Percentiles rank a stretch among this genome's conserved stretches.
phyloP scores from a whole-genome alignment of 1,284 basidiomycete species.

The Irpex lacteus region DNA sequence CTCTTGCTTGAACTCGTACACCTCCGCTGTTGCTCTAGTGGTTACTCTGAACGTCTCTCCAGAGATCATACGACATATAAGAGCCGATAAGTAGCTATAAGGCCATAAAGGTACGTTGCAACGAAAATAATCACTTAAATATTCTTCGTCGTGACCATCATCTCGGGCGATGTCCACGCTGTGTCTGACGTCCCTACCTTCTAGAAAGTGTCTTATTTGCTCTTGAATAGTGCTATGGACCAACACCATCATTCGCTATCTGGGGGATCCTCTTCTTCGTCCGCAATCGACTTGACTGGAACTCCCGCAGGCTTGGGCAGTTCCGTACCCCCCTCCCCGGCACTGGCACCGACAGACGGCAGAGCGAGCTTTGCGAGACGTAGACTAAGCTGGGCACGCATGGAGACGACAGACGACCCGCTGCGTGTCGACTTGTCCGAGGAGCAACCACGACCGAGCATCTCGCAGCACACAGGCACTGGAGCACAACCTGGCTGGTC shows the following conservation, averaged over 20 bases:
- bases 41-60: too few species aligned
- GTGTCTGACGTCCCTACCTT: not conserved
- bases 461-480: constrained; percentile 11
- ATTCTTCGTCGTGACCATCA: not conserved
- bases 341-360: constrained; percentile 45
- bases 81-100: too few species aligned
- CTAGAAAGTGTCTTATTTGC: not conserved
- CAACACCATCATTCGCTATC: constrained; percentile 17
- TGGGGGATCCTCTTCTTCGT: constrained; percentile 38
- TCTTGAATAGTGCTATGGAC: constrained; percentile 15
- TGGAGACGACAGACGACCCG: constrained; percentile 43
- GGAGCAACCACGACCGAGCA: constrained; percentile 19
- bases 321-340: constrained; percentile 46
- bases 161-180: not conserved
- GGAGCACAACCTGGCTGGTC: constrained; percentile 20
- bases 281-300: constrained; percentile 53
- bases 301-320: constrained; percentile 40
- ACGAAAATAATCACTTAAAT: not conserved
- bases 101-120: too few species aligned
- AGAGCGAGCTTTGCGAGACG: constrained; percentile 40
- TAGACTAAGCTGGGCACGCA: constrained; percentile 54
- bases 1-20: too few species aligned
- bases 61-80: too few species aligned
- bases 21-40: too few species aligned
- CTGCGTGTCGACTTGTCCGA: constrained; percentile 32